phyloP scores from a whole-genome alignment of 768 basidiomycete species.

The Termitomyces sp. region DNA sequence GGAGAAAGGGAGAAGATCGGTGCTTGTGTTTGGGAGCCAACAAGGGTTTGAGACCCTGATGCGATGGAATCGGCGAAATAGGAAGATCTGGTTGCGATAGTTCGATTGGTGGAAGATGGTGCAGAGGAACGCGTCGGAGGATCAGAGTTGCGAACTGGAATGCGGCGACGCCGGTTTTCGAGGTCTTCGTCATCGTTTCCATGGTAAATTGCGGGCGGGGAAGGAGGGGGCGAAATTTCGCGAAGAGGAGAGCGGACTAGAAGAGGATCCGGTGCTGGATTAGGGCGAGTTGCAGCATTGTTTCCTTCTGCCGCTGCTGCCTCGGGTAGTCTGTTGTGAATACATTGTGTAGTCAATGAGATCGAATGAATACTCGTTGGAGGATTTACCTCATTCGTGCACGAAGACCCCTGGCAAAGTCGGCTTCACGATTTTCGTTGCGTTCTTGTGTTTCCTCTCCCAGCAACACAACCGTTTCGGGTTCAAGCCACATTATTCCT shows the following conservation, averaged over 20 bases:
- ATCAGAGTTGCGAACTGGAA: slow-evolving; percentile 21
- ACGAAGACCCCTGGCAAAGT: slow-evolving; percentile 62
- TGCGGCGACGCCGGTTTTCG: slow-evolving; percentile 32
- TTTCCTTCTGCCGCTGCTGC: slow-evolving; percentile 13
- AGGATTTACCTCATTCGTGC: slow-evolving; percentile 64
- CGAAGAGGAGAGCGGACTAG: slow-evolving; percentile 32
- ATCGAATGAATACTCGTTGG: neutral
- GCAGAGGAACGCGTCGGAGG: neutral
- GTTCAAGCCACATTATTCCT: slow-evolving; percentile 78
- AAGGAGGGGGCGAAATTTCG: slow-evolving; percentile 34
- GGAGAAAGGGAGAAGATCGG: slow-evolving; percentile 17
- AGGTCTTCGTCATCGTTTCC: slow-evolving; percentile 37
- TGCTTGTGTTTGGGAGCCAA: slow-evolving; percentile 1
- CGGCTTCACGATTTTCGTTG: slow-evolving; percentile 49
- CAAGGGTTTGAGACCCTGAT: slow-evolving; percentile 7
- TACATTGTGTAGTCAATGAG: slow-evolving; percentile 11
- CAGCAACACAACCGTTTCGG: slow-evolving; percentile 54
- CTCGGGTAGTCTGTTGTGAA: slow-evolving; percentile 22
- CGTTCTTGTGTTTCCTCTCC: slow-evolving; percentile 65
- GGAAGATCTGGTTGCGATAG: slow-evolving; percentile 10
- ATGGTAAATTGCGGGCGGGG: slow-evolving; percentile 17
- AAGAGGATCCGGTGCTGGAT: slow-evolving; percentile 11
- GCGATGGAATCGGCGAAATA: slow-evolving; percentile 11
- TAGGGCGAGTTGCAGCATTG: slow-evolving; percentile 1
- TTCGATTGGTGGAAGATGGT: neutral